Base-by-base conservation (phyloP, 371 early-diverging fungal genomes). In the Mortierella sp. region DNA sequence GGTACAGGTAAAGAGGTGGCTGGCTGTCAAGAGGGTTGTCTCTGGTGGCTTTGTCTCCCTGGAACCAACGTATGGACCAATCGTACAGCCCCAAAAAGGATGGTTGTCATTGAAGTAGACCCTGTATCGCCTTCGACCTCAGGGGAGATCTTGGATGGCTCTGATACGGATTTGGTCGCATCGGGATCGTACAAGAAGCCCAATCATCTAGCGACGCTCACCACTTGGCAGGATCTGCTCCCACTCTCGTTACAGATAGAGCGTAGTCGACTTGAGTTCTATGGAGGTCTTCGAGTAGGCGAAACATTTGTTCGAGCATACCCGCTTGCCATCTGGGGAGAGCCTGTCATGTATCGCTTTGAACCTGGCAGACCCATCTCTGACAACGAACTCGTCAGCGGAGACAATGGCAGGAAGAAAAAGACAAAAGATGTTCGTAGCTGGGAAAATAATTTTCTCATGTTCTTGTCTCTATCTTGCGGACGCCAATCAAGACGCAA, bases 1-100 rank as follows among this genome's bases (percentile, higher is more conserved):
- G 64, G 70, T 0, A 54, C 66, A 15, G 72, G 66, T 1, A 56
- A 61, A 3, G 81, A 80, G 47, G 31, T 22, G 0, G 61, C 62
- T 2, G 81, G 81, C 1, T 80, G 70, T 35, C 29, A 45, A 9
- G 81, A 80, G 31, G 81, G 81, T 0, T 45, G 26, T 9, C 31
- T 70, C 5, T 80, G 81, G 81, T 80, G 81, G 81, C 64, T 59
- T 19, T 80, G 81, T 60, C 68, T 67, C 3, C 81, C 81, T 6
- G 42, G 34, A 15, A 59, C 57, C 0, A 62, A 68, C 45, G 75
- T 80, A 17, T 80, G 81, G 81, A 75, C 71, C 0, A 34, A 49
- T 2, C 66, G 75, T 0, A 70, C 74, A 4, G 69, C 79, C 0
- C 73, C 79, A 13, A 72, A 65, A 43, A 61, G 70, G 2, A 6